These are phyloP conservation scores for Skeletonema marinoi DNA, from an alignment of 108 stramenopile genomes.

Conservation along the genomic window DNA sequence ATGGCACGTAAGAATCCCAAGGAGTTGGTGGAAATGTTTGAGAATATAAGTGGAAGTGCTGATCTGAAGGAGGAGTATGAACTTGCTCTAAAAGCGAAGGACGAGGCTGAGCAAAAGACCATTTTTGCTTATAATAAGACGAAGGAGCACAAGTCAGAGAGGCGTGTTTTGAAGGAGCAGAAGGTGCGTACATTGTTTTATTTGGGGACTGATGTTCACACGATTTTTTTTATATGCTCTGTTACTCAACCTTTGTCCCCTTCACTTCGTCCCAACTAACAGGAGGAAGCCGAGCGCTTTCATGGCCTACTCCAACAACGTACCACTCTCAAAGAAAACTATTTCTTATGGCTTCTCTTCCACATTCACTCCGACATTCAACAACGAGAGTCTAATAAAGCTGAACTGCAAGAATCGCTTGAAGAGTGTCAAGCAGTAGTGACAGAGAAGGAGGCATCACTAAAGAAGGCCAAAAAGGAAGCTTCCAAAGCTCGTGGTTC, in stretches of 20 bases:
- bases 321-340: conserved; percentile 74
- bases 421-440: conserved; percentile 56
- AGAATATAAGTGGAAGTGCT: conserved; percentile 87
- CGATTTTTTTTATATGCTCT: neutral
- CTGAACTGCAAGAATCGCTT: conserved; percentile 64
- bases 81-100: conserved; percentile 72
- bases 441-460: conserved; percentile 54
- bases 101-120: conserved; percentile 85
- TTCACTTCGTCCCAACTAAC: conserved; percentile 7
- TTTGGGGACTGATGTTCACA: neutral
- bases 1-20: conserved; percentile 92
- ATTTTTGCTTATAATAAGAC: conserved; percentile 89
- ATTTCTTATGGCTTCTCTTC: conserved; percentile 92
- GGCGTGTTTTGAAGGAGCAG: conserved; percentile 93
- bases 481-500: conserved; percentile 62
- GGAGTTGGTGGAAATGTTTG: conserved; percentile 94
- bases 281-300: conserved; percentile 90
- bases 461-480: conserved; percentile 80
- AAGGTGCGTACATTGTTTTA: conserved; percentile 45
- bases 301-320: conserved; percentile 69
- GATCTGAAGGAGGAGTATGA: conserved; percentile 88
- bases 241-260: neutral
- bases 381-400: conserved; percentile 63
- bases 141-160: conserved; percentile 88
- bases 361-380: conserved; percentile 87